Percentiles rank a stretch among this genome's conserved stretches.
Conservation (phyloP, 345 rosid species). For the Populus deltoides region DNA sequence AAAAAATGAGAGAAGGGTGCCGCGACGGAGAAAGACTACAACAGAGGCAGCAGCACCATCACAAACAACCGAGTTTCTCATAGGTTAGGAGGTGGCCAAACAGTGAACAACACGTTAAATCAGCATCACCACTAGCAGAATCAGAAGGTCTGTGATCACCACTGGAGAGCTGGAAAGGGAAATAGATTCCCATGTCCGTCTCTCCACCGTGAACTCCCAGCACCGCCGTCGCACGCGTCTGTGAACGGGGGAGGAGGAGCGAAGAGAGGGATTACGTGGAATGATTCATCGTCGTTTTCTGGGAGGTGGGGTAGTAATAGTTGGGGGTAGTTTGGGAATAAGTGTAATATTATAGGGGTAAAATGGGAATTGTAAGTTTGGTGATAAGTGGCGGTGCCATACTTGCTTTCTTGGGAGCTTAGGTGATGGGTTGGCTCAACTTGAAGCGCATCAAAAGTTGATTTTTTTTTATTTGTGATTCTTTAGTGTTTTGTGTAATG, state of each 20-base stretch:
- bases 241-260: constrained; percentile 36
- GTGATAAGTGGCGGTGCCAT: constrained; percentile 74
- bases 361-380: constrained; percentile 47
- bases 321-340: constrained; percentile 43
- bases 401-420: constrained; percentile 72
- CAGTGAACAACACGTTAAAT: not conserved
- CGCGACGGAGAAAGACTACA: too few species aligned
- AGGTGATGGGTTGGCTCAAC: constrained; percentile 80
- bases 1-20: too few species aligned
- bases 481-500: not conserved
- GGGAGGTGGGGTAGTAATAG: constrained; percentile 59
- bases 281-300: constrained; percentile 46
- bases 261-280: constrained; percentile 61
- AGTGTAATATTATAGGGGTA: constrained; percentile 2
- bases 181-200: constrained; percentile 56
- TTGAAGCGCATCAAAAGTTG: constrained; percentile 63
- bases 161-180: constrained; percentile 86
- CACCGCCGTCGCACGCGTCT: not conserved
- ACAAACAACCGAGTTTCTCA: constrained; percentile 48
- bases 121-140: constrained; percentile 4
- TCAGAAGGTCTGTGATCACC: constrained; percentile 74
- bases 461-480: constrained; percentile 12
- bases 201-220: too few species aligned
- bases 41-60: too few species aligned
- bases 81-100: constrained; percentile 51